Conservation (phyloP, 768 basidiomycete species). For the Megacollybia marginata region DNA sequence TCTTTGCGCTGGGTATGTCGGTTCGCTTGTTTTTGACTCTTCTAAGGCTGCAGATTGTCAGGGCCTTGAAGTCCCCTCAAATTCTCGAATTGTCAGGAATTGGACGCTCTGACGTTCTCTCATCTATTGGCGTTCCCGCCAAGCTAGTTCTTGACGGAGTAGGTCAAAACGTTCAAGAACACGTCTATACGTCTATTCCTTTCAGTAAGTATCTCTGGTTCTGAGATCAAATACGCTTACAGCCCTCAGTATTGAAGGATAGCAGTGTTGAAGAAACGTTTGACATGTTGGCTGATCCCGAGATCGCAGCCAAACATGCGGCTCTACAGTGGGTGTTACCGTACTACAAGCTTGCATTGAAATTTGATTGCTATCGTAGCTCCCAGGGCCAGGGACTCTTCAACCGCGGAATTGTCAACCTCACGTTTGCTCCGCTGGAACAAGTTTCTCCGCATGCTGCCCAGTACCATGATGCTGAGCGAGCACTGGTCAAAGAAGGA, state of each 20-base stretch:
- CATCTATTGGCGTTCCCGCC: conserved; percentile 27
- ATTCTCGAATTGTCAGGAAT: conserved; percentile 55
- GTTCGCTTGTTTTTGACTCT: neutral
- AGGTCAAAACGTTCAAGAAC: conserved; percentile 51
- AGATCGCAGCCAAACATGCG: conserved; percentile 17
- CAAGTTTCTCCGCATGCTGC: conserved; percentile 8
- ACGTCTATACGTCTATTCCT: conserved; percentile 19
- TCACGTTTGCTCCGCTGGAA: conserved; percentile 12
- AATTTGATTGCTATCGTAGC: conserved; percentile 5
- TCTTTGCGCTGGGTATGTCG: conserved; percentile 30
- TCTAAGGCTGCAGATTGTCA: conserved; percentile 2
- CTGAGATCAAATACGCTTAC: neutral
- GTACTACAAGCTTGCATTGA: neutral
- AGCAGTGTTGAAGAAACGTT: conserved; percentile 17
- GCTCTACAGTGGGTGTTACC: conserved; percentile 22
- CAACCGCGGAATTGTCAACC: conserved; percentile 7
- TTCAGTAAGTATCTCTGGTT: conserved; percentile 1
- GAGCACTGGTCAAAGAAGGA: conserved; percentile 3
- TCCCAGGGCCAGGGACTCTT: conserved; percentile 7
- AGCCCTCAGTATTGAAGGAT: conserved; percentile 19
- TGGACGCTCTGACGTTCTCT: conserved; percentile 33
- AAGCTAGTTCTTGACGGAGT: conserved; percentile 30
- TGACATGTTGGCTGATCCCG: conserved; percentile 22
- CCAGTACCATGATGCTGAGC: conserved; percentile 5
- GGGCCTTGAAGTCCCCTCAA: conserved; percentile 39